Evolutionary conservation across 2,329 filamentous ascomycete genomes (phyloP), one percentile per base, ranked within the genome.

Genomic region (Sodiomyces alkalinus): DNA sequence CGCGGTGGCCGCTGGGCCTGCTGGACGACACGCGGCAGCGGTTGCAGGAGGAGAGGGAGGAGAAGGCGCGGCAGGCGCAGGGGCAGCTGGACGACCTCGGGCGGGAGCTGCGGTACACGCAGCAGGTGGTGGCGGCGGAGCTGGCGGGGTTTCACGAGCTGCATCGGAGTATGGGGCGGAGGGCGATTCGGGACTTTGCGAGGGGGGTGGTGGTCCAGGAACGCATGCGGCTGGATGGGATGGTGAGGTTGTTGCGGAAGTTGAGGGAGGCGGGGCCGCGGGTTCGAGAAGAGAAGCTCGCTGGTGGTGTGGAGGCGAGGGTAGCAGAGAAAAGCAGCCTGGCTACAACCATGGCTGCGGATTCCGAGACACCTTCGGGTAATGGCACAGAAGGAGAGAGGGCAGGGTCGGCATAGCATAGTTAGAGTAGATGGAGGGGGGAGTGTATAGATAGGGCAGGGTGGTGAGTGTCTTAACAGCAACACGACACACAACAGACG

Each of bases 81-180:
- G 53, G 63, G 12, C 82, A 94, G 46, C 68, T 81, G 8, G 69
- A 76, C 13, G 68, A 73, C 23, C 53, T 93, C n/a, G 76, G 78
- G 0, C 72, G 72, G 28, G 90, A 98, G 52, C 58, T 98, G 31
- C 62, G 83, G 27, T 93, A 90, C 51, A 93, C 86, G 26, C 87
- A 94, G 55, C 82, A 92, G 51, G 83, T 87, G 10, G 87, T 96
- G 15, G 87, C 92, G 6, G 68, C 74, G 2, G 90, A 98, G 55
- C 53, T 98, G 31, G 90, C 90, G 1, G 85, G 81, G 11, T 98
- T 90, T 83, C 86, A 93, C 45, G 83, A 92, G 22, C 71, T 85
- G 57, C 74, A 92, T 44, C 81, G 83, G 39, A 72, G 69, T 43
- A 73, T 81, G 55, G 85, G 80, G 2, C 62, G 74, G 35, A 68